Percentiles rank a stretch among this genome's conserved stretches.
Evolutionary conservation across 2,329 filamentous ascomycete genomes (phyloP).

Genomic region (Colletotrichum endophyticum): DNA sequence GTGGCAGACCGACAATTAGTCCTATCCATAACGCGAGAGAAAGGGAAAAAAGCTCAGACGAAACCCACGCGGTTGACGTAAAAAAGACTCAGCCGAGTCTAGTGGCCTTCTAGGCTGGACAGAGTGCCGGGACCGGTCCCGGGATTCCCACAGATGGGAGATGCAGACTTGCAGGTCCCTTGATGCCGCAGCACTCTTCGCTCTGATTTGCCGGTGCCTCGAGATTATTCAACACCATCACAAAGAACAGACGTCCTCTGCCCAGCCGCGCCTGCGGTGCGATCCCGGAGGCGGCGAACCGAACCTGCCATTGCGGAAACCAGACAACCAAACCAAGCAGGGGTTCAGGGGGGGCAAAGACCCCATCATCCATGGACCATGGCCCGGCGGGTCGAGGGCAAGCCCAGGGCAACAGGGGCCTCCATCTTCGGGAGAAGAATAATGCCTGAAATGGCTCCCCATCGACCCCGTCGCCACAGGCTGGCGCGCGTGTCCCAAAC

Average conservation of each 20-base stretch:
- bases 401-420: background rate
- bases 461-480: background rate
- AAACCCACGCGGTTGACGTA: conserved; percentile 19
- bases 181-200: background rate
- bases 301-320: background rate
- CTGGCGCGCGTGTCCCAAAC: conserved; percentile 12
- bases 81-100: conserved; percentile 14
- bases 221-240: conserved; percentile 13
- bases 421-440: conserved; percentile 12
- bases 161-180: background rate
- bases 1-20: conserved; percentile 10
- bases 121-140: conserved; percentile 19
- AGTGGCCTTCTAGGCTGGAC: conserved; percentile 2
- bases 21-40: conserved; percentile 2
- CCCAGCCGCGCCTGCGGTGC: conserved; percentile 7
- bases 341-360: background rate
- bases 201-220: conserved; percentile 16
- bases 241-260: conserved; percentile 5
- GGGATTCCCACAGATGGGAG: background rate
- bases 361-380: background rate
- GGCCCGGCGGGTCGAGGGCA: background rate
- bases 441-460: conserved; percentile 13
- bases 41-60: conserved; percentile 1
- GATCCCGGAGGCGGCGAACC: conserved; percentile 20
- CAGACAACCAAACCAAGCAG: background rate